A percentile compares a stretch with the other conserved stretches of the same genome.
phyloP scores from a whole-genome alignment of 257 asterid genomes.

The Penstemon davidsonii region DNA sequence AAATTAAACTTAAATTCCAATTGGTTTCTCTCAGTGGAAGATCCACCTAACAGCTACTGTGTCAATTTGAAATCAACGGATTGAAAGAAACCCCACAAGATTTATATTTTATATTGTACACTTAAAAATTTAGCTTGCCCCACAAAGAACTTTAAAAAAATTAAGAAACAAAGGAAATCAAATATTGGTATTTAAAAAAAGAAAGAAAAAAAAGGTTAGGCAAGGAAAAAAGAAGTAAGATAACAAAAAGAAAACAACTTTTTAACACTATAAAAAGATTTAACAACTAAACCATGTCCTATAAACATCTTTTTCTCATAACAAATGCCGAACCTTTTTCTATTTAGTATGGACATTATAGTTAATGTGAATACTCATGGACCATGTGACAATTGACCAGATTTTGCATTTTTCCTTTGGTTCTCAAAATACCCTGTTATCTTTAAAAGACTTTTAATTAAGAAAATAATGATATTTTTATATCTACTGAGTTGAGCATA shows the following conservation, averaged over 20 bases:
- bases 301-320: background rate
- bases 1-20: background rate
- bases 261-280: background rate
- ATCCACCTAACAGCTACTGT: no score
- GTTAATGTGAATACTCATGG: background rate
- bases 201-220: no score
- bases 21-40: background rate
- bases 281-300: background rate
- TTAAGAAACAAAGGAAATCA: no score
- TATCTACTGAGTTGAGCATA: constrained; percentile 10
- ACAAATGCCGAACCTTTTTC: background rate
- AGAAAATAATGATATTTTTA: background rate
- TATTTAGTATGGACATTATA: background rate
- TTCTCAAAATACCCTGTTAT: no score
- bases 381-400: background rate
- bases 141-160: no score
- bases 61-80: no score
- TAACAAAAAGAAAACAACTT: background rate
- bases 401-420: background rate
- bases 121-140: no score
- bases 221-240: no score
- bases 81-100: no score
- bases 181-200: no score
- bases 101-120: no score
- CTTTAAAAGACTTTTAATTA: no score